These are phyloP conservation scores for Iberis amara DNA, from an alignment of 441 rosid genomes.

Conservation along the genomic window DNA sequence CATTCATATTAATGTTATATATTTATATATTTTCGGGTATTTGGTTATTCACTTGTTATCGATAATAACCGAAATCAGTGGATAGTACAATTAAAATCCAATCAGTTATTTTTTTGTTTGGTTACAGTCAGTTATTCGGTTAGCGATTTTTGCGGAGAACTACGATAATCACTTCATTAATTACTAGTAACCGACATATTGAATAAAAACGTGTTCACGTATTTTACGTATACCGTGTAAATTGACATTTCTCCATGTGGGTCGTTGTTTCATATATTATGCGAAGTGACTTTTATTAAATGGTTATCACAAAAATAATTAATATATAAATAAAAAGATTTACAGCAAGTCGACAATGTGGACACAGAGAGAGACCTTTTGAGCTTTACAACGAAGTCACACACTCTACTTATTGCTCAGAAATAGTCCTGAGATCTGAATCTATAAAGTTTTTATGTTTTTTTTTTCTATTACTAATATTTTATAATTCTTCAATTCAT, in stretches of 20 bases:
- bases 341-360: conserved; percentile 28
- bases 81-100: no score
- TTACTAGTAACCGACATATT: conserved; percentile 23
- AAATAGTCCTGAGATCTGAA: conserved; percentile 26
- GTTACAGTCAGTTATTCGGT: no score
- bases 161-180: no score
- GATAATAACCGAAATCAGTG: no score
- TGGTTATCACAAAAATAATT: no score
- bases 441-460: neutral
- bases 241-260: neutral
- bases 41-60: no score
- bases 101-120: neutral
- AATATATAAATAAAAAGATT: no score
- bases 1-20: no score
- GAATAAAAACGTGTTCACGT: conserved; percentile 20
- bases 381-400: conserved; percentile 5
- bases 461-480: neutral
- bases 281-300: no score
- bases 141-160: no score
- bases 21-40: no score
- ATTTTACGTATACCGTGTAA: conserved; percentile 7
- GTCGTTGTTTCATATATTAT: conserved; percentile 9
- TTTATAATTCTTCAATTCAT: neutral
- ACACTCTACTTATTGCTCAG: conserved; percentile 28
- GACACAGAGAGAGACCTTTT: conserved; percentile 13